phyloP scores from a whole-genome alignment of 192 early-diverging fungal genomes.

The Coemansia sp. region DNA sequence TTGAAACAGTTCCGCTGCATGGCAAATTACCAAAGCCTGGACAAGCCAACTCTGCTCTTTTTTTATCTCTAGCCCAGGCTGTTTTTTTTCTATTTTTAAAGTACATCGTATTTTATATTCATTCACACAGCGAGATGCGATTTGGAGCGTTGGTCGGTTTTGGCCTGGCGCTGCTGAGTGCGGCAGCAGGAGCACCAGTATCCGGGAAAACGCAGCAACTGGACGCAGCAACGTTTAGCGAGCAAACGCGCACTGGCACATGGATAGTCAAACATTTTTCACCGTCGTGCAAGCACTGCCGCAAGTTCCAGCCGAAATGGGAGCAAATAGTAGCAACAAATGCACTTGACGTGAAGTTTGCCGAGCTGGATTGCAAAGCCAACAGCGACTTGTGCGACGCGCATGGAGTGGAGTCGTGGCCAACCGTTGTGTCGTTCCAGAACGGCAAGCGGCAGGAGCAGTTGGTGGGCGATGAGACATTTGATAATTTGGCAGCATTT shows the following conservation, averaged over 20 bases:
- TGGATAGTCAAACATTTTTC: slow-evolving; percentile 89
- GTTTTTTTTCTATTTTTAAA: no score
- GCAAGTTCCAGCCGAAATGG: slow-evolving; percentile 76
- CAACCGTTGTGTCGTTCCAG: slow-evolving; percentile 58
- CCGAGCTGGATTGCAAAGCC: slow-evolving; percentile 65
- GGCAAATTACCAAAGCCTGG: no score
- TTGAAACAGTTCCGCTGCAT: no score
- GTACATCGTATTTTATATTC: no score
- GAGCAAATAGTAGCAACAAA: slow-evolving; percentile 58
- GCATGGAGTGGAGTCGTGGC: slow-evolving; percentile 58
- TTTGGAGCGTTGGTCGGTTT: neutral
- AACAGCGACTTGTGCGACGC: slow-evolving; percentile 62
- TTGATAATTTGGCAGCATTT: slow-evolving; percentile 20
- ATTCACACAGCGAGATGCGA: neutral
- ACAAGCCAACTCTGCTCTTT: no score
- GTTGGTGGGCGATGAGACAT: slow-evolving; percentile 32
- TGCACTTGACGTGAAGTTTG: slow-evolving; percentile 61
- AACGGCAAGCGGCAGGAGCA: slow-evolving; percentile 14
- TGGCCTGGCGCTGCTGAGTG: neutral
- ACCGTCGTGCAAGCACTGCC: slow-evolving; percentile 82
- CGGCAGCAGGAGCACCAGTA: neutral
- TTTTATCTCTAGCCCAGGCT: no score
- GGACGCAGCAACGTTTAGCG: slow-evolving; percentile 52
- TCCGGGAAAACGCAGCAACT: slow-evolving; percentile 9
- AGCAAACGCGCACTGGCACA: slow-evolving; percentile 51